These are phyloP conservation scores for Malus orientalis DNA, from an alignment of 306 rosid genomes.

Conservation along the genomic window DNA sequence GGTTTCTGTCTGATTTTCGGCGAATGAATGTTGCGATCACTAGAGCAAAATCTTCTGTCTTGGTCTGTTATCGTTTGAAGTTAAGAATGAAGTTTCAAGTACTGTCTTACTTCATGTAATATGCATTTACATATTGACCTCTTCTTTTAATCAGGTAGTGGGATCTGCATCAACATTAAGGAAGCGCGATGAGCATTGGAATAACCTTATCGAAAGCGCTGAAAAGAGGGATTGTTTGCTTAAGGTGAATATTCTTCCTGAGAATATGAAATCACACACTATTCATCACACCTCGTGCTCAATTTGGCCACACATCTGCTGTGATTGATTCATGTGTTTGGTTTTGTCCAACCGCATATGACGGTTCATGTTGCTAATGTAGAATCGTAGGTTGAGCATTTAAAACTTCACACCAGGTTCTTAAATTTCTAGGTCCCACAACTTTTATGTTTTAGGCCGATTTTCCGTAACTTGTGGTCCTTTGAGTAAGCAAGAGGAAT, in stretches of 20 bases:
- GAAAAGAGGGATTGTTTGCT: conserved; percentile 46
- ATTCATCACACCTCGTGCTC: neutral
- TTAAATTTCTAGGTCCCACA: too few species aligned
- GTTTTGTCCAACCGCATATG: neutral
- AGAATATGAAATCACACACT: neutral
- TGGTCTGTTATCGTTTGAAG: conserved; percentile 46
- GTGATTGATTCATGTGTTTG: neutral
- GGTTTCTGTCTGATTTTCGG: conserved; percentile 69
- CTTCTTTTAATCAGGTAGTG: conserved; percentile 48
- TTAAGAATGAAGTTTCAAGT: neutral
- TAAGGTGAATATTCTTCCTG: conserved; percentile 39
- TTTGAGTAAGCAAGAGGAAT: neutral
- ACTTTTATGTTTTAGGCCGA: too few species aligned
- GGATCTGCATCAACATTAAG: conserved; percentile 84
- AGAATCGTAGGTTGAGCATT: neutral
- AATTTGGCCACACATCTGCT: neutral
- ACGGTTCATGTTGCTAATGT: neutral
- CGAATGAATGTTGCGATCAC: conserved; percentile 95
- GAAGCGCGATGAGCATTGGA: conserved; percentile 60
- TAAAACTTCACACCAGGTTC: too few species aligned
- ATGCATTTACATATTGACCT: neutral
- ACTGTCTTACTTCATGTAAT: neutral
- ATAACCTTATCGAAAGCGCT: conserved; percentile 77
- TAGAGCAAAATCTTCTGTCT: conserved; percentile 82
- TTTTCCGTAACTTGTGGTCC: neutral